Base-by-base conservation (phyloP, 345 rosid genomes). In the Eucalyptus pauciflora region DNA sequence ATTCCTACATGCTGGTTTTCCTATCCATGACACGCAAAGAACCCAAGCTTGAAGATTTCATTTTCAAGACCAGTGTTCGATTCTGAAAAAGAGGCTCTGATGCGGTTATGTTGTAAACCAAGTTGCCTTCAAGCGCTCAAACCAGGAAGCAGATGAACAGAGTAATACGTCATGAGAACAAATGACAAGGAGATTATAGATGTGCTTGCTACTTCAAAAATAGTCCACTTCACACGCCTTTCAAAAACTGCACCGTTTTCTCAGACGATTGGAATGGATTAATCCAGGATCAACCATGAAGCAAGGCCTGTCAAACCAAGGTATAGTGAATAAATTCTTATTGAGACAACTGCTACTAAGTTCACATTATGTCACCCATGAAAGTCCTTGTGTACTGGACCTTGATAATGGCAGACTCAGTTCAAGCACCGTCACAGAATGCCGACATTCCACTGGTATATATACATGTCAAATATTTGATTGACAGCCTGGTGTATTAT, bases 41-140 rank as follows among this genome's bases (percentile, higher is more conserved):
- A 56, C 50, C 87, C 87, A 22, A 88, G 1, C 45, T 88, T 86
- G 54, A 79, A 88, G 14, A 88, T 52, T 33, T 45, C 51, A 13
- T 9, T 51, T 9, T 62, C 76, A 25, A 54, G 20, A 69, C 14
- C 16, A 87, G 89, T 5, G 86, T 87, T 49, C 50, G 1, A 9
- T 46, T 71, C n/a, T 41, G 64, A 71, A 64, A 58, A 43, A 31
- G 89, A 9, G 64, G 89, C 16, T 7, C 33, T n/a, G 48, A 67
- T 31, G 85, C 27, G 10, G 46, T 87, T 56, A 56, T 49, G 89
- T 71, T 87, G 58, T 51, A 86, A 56, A 56, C 62, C 62, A 56
- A 20, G 62, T 22, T 56, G 62, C 62, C 27, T 56, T 56, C 62
- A 22, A 56, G 62, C 62, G 27, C 62, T 56, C 62, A 0, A n/a